Evolutionary conservation across 2,329 filamentous ascomycete genomes (phyloP).

Genomic region (Hortaea sp.): DNA sequence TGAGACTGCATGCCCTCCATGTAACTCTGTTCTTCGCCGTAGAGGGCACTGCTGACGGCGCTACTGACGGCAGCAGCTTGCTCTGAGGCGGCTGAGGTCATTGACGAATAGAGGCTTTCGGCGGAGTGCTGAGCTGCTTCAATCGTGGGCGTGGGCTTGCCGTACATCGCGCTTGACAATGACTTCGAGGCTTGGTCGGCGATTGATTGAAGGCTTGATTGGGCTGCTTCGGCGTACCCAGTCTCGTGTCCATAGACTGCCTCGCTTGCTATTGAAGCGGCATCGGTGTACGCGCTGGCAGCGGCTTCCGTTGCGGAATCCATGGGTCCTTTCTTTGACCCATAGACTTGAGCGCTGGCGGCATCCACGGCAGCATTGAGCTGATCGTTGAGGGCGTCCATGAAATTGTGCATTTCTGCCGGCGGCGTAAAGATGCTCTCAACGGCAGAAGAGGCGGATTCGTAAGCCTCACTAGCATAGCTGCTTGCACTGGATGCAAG

Average conservation of each 20-base stretch:
- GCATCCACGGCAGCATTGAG: slow-evolving; percentile 50
- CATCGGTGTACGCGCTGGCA: slow-evolving; percentile 39
- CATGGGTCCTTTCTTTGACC: slow-evolving; percentile 42
- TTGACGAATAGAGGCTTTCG: slow-evolving; percentile 34
- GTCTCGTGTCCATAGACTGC: slow-evolving; percentile 46
- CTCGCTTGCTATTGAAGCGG: slow-evolving; percentile 37
- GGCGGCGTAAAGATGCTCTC: slow-evolving; percentile 46
- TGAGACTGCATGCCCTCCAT: slow-evolving; percentile 35
- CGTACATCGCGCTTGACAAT: slow-evolving; percentile 48
- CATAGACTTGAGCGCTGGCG: slow-evolving; percentile 49
- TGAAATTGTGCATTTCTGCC: slow-evolving; percentile 46
- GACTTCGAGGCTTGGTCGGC: slow-evolving; percentile 46
- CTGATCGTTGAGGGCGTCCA: slow-evolving; percentile 47
- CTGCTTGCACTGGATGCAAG: slow-evolving; percentile 40
- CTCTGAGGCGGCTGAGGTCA: slow-evolving; percentile 36
- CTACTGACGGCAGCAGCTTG: slow-evolving; percentile 37
- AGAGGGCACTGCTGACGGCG: slow-evolving; percentile 35
- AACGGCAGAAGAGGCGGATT: slow-evolving; percentile 37
- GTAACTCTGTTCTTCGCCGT: slow-evolving; percentile 43
- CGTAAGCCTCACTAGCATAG: slow-evolving; percentile 39
- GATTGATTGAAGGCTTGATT: slow-evolving; percentile 43
- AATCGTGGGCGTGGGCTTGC: slow-evolving; percentile 40
- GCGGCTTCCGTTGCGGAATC: slow-evolving; percentile 47
- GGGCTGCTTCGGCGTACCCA: slow-evolving; percentile 44
- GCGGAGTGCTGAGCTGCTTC: slow-evolving; percentile 37